These are phyloP conservation scores for Plasmopara halstedii DNA, from an alignment of 352 stramenopile species.

Conservation along the genomic window DNA sequence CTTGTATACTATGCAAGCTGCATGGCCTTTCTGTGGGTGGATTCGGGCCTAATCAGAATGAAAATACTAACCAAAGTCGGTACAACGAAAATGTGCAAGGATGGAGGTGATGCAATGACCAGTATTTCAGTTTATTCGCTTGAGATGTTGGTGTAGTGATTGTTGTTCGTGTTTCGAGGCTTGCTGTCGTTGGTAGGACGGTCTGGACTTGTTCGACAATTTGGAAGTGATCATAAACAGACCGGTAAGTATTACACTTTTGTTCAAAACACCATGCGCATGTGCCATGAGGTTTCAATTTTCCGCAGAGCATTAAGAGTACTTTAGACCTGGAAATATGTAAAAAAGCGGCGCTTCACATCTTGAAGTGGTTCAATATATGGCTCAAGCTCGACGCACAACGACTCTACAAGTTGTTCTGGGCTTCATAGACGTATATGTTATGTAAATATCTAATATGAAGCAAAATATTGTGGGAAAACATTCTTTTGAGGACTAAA, in stretches of 20 bases:
- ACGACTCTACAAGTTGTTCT: too few species aligned
- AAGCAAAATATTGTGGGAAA: too few species aligned
- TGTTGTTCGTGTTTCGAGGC: neutral
- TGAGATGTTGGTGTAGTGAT: constrained; percentile 1
- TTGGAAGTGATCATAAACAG: neutral
- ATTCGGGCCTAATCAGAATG: constrained; percentile 9
- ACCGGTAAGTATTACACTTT: neutral
- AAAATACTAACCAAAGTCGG: constrained; percentile 19
- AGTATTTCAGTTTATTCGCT: neutral
- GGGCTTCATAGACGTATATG: too few species aligned
- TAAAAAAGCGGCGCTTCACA: too few species aligned
- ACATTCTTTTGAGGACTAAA: too few species aligned
- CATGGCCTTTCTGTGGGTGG: constrained; percentile 16
- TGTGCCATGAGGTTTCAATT: too few species aligned
- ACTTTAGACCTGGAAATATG: too few species aligned
- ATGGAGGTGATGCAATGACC: neutral
- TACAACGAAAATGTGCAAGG: constrained; percentile 6
- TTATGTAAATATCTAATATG: too few species aligned
- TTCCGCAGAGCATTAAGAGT: too few species aligned
- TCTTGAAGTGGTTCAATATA: too few species aligned
- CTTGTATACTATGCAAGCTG: constrained; percentile 45
- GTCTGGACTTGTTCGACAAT: neutral
- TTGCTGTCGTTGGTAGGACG: neutral
- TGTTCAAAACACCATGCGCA: neutral
- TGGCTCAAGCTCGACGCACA: too few species aligned